These are phyloP conservation scores for Periconia macrospinosa DNA, from an alignment of 2,329 filamentous ascomycete species.

Conservation along the genomic window DNA sequence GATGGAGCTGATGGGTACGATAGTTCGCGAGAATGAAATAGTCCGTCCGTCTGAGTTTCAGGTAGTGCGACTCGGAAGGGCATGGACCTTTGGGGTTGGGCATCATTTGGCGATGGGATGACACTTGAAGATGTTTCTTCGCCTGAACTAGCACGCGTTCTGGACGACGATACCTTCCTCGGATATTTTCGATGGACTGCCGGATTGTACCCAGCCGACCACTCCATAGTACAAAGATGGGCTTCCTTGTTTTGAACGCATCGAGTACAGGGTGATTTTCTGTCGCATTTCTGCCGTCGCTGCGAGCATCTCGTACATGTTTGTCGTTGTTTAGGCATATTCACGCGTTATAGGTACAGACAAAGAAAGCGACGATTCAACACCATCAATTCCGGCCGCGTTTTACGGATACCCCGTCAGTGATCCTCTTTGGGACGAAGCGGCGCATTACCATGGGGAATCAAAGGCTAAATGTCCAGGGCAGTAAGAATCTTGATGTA, in stretches of 20 bases:
- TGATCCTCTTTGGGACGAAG: no score
- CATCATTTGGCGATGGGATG: not conserved
- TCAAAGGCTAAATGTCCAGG: no score
- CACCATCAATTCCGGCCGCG: no score
- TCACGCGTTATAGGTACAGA: not conserved
- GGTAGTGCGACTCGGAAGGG: not conserved
- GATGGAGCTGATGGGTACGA: not conserved
- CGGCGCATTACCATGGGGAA: no score
- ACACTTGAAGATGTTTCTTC: not conserved
- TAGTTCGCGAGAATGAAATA: not conserved
- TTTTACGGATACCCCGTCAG: no score
- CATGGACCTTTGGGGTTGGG: not conserved
- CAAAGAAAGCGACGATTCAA: no score
- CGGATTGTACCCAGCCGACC: slow-evolving; percentile 37
- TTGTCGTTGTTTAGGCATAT: slow-evolving; percentile 35
- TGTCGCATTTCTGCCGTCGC: slow-evolving; percentile 37
- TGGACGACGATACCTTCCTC: slow-evolving; percentile 6
- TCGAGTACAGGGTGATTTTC: slow-evolving; percentile 26
- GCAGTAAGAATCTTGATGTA: no score
- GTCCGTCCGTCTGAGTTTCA: not conserved
- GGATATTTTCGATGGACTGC: slow-evolving; percentile 32
- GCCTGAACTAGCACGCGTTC: not conserved
- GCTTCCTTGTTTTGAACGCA: slow-evolving; percentile 36
- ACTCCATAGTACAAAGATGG: slow-evolving; percentile 36
- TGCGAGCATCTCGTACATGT: slow-evolving; percentile 35